Evolutionary conservation across 441 rosid genomes (phyloP), one percentile per base, ranked within the genome.

Genomic region (Breynia disticha): DNA sequence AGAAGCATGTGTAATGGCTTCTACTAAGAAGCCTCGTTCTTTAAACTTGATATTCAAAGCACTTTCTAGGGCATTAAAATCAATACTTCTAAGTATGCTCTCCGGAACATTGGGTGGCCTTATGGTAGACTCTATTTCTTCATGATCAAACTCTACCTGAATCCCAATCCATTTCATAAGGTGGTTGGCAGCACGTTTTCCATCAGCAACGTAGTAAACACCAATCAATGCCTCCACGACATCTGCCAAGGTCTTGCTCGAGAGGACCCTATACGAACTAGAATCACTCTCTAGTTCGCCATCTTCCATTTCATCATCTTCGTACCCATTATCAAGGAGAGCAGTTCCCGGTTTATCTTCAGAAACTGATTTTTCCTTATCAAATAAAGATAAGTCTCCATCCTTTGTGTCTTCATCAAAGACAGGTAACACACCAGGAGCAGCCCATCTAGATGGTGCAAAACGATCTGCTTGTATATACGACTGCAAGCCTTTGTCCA

Each of bases 401-500:
- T 94, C 97, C 71, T 83, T 87, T 45, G 84, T 70, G 55, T 94
- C 99, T 76, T 94, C 99, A 24, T 94, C 99, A 41, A 74, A 94
- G 57, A 94, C 95, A 18, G 99, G 99, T 46, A 93, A 75, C 57
- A 94, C 97, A 19, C 99, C 99, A 24, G 97, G 99, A 66, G 99
- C 97, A 54, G 99, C 95, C 99, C 99, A 90, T 64, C 99, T 79
- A 66, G 91, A 89, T 16, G 99, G 99, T 52, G 99, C 94, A 76
- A 94, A 94, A 46, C 99, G 88, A 72, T 94, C 99, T 16, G 95
- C 99, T 67, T 90, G 99, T 63, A 94, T 94, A 62, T 82, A 94
- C 12, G 96, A 94, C 60, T 90, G 99, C 60, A 94, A 94, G 55
- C 90, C 95, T 70, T 85, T 87, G 28, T 56, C 76, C 55, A 94